Conservation (phyloP, 129 eudicot genomes). For the Artemisia argyi region DNA sequence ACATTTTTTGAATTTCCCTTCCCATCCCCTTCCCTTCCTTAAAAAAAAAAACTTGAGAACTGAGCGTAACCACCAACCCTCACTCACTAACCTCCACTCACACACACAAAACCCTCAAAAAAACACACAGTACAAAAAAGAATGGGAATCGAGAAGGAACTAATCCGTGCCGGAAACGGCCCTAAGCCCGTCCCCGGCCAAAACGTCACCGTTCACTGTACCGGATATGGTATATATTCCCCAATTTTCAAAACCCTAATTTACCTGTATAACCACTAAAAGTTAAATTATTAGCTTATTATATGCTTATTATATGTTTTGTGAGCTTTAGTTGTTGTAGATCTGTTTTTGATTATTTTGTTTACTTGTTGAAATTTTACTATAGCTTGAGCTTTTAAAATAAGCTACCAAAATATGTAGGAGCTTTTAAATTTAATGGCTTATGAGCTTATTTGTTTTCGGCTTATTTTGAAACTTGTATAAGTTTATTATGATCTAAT, state of each 20-base stretch:
- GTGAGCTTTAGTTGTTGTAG: neutral
- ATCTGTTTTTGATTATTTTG: too few relatives aligned
- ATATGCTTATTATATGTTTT: neutral
- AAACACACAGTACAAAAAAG: conserved; percentile 9
- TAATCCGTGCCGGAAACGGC: conserved; percentile 70
- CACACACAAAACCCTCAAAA: neutral
- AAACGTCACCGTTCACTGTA: conserved; percentile 93
- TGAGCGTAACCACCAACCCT: neutral
- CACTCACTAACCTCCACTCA: conserved; percentile 8
- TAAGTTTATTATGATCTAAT: too few relatives aligned
- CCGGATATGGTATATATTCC: conserved; percentile 63
- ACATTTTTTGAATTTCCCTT: too few relatives aligned
- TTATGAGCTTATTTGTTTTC: too few relatives aligned
- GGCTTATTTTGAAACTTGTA: too few relatives aligned
- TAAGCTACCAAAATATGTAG: too few relatives aligned
- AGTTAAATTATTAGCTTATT: neutral
- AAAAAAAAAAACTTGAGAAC: too few relatives aligned
- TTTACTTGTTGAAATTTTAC: too few relatives aligned
- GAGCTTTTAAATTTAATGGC: too few relatives aligned
- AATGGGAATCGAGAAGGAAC: conserved; percentile 91
- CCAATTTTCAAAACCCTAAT: conserved; percentile 33
- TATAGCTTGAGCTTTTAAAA: too few relatives aligned
- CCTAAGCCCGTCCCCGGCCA: conserved; percentile 85
- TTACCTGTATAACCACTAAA: neutral
- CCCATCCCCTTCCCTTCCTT: too few relatives aligned